A percentile compares a stretch with the other conserved stretches of the same genome.
phyloP scores from a whole-genome alignment of 192 early-diverging fungal genomes.

The Endogone sp. region DNA sequence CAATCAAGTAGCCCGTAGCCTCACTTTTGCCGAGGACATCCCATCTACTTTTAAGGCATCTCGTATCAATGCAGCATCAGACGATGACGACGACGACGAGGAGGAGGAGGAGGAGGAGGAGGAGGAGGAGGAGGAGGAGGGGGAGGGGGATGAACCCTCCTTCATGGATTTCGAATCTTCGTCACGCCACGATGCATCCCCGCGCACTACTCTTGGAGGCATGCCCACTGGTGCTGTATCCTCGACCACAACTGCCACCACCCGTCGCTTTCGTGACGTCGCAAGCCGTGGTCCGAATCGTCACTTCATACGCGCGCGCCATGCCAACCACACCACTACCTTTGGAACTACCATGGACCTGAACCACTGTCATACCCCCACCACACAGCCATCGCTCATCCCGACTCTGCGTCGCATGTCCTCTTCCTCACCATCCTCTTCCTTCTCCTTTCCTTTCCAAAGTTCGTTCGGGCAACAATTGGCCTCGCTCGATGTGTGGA shows the following conservation, averaged over 20 bases:
- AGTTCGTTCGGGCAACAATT: not conserved
- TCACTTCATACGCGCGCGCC: not conserved
- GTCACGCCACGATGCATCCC: not conserved
- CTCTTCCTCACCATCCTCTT: not conserved
- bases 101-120: too few relatives aligned
- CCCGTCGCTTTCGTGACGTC: not conserved
- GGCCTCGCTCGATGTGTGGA: constrained; percentile 10
- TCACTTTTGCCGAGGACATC: constrained; percentile 14
- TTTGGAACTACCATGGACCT: too few relatives aligned
- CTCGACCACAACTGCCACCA: not conserved
- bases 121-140: too few relatives aligned
- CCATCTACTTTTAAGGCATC: not conserved
- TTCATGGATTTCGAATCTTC: not conserved
- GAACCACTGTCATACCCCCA: not conserved
- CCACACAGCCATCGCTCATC: constrained; percentile 1
- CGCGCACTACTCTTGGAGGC: too few relatives aligned
- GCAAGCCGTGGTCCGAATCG: not conserved
- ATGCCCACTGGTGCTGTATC: not conserved
- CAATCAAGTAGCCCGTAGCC: constrained; percentile 29
- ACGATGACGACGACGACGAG: not conserved
- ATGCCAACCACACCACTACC: not conserved
- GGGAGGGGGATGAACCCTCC: too few relatives aligned
- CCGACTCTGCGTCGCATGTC: constrained; percentile 23
- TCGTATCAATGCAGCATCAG: not conserved
- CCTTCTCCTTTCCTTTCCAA: not conserved